Percentiles rank a stretch among this genome's conserved stretches.
Evolutionary conservation across 208 protist species (phyloP).

Genomic region (Trypanosomatidae sp.): DNA sequence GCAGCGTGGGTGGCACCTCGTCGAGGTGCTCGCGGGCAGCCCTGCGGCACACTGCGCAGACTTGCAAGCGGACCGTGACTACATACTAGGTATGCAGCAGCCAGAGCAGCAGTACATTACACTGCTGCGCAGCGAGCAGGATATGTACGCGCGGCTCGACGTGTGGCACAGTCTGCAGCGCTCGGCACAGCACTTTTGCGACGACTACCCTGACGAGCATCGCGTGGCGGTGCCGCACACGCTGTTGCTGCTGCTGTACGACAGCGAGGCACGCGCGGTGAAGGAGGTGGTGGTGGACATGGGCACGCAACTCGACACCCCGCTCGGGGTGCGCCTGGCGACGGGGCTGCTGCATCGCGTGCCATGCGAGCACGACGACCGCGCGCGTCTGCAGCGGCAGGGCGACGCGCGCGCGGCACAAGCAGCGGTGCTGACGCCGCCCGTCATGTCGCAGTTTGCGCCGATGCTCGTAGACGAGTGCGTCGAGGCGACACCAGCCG

Average conservation of each 20-base stretch:
- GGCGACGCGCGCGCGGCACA: no score
- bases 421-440: no score
- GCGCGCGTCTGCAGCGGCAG: no score
- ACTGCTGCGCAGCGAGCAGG: slow-evolving; percentile 38
- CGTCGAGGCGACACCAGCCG: no score
- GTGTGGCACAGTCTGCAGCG: slow-evolving; percentile 40
- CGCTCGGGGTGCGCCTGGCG: slow-evolving; percentile 55
- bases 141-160: slow-evolving; percentile 51
- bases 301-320: slow-evolving; percentile 18
- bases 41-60: slow-evolving; percentile 28
- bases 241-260: slow-evolving; percentile 61
- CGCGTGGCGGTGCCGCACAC: slow-evolving; percentile 13
- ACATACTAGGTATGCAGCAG: slow-evolving; percentile 80
- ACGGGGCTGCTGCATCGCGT: slow-evolving; percentile 59
- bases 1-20: slow-evolving; percentile 44
- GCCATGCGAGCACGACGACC: no score
- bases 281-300: slow-evolving; percentile 63
- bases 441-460: no score
- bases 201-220: slow-evolving; percentile 5
- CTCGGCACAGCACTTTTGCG: slow-evolving; percentile 11
- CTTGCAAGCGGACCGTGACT: slow-evolving; percentile 39
- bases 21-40: slow-evolving; percentile 36
- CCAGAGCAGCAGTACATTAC: slow-evolving; percentile 39
- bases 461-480: no score
- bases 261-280: slow-evolving; percentile 48